phyloP scores from a whole-genome alignment of 176 grass and related monocot species.

The Microstegium vimineum region DNA sequence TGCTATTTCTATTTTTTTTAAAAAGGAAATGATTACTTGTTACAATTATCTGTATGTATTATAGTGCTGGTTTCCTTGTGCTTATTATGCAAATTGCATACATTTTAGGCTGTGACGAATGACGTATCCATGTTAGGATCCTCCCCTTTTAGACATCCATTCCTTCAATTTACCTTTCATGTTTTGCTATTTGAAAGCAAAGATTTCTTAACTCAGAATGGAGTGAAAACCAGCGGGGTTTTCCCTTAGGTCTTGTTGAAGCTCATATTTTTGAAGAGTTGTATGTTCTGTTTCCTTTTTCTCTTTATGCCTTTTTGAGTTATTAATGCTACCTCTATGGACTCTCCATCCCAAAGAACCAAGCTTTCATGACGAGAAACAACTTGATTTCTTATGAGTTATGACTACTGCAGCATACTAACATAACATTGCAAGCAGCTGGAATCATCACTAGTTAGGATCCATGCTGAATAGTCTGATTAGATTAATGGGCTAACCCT shows the following conservation, averaged over 20 bases:
- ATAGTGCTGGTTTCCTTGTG: no score
- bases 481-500: no score
- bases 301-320: neutral
- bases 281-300: neutral
- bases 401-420: neutral
- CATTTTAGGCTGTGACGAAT: no score
- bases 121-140: no score
- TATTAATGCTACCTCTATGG: neutral
- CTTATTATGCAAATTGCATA: no score
- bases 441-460: neutral
- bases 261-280: neutral
- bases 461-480: no score
- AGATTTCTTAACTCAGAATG: neutral
- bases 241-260: neutral
- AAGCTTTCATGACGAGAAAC: neutral
- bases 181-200: neutral
- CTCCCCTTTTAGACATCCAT: no score
- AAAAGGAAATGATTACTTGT: no score
- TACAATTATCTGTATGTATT: no score
- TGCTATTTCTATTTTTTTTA: no score
- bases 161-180: no score
- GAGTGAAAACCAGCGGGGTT: neutral
- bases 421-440: neutral
- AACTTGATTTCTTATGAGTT: neutral
- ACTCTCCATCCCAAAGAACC: neutral